Base-by-base conservation (phyloP, 352 stramenopile species). In the Globisporangium uncinulatum region DNA sequence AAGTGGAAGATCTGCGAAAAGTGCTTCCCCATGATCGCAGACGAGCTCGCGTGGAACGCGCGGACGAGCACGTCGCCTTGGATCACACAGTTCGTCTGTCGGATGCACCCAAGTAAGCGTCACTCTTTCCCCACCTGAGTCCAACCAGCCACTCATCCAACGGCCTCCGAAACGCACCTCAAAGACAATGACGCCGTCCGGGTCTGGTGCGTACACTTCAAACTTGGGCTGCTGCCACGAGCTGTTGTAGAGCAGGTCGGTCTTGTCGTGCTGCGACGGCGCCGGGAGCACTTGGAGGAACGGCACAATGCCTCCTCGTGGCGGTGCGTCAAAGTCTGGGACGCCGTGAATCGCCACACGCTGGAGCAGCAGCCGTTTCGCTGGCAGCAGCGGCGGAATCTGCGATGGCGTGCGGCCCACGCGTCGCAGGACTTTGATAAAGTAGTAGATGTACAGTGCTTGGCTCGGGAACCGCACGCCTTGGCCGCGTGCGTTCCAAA, bases 361-460 rank as follows among this genome's bases (percentile, higher is more conserved):
- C 14, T 66, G 63, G 3, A 92, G 56, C 13, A 77, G 55, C 73
- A 92, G 74, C 47, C 76, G 79, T 56, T 87, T 87, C 31, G 82
- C 63, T 1, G 79, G 66, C 9, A 68, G 65, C 29, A 88, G 61
- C 43, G 57, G 61, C 32, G 82, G 81, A 39, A 92, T 89, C 54
- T 81, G 74, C 50, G 65, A 63, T 1, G 79, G 76, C 59, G 74
- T 78, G 21, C 57, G 61, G 0, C 71, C 66, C 34, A 89, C 51
- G 15, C 73, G 58, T 3, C 79, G 66, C 14, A 93, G 56, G 19
- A 91, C 73, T 46, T 88, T 86, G 43, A 86, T 72, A 57, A 94
- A 94, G 69, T 94, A 94, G 68, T 92, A 94, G 69, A 95, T 91
- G 70, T 92, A 92, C 60, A 89, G 67, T 51, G 79, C 78, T 59